phyloP scores from a whole-genome alignment of 2,329 filamentous ascomycete genomes.

The Ceratocystis cacaofunesta region DNA sequence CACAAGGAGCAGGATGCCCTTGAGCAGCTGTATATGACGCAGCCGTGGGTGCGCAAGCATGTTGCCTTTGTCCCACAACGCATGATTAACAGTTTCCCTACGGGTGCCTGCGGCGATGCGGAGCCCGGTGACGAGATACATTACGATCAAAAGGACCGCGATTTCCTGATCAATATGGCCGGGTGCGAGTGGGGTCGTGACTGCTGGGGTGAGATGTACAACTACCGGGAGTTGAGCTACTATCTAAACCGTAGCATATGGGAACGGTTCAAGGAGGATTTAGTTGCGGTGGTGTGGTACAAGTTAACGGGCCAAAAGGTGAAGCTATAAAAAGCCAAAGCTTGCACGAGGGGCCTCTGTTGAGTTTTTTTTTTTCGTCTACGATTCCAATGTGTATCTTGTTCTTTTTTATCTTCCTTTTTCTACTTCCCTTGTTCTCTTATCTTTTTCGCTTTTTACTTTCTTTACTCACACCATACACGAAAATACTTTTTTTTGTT shows the following conservation, averaged over 20 bases:
- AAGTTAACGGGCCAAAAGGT: slow-evolving; percentile 48
- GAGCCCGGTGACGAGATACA: slow-evolving; percentile 64
- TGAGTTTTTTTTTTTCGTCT: slow-evolving; percentile 7
- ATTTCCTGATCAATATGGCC: slow-evolving; percentile 97
- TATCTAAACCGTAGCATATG: slow-evolving; percentile 70
- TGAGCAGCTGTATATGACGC: slow-evolving; percentile 77
- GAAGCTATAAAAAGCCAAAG: slow-evolving; percentile 31
- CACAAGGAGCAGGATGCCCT: slow-evolving; percentile 97
- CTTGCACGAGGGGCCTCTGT: background rate
- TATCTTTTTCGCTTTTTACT: slow-evolving; percentile 4
- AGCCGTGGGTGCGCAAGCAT: slow-evolving; percentile 84
- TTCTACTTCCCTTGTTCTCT: slow-evolving; percentile 3
- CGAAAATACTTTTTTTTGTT: background rate
- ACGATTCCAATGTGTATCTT: slow-evolving; percentile 17
- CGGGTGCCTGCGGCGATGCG: slow-evolving; percentile 65
- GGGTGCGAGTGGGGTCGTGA: slow-evolving; percentile 94
- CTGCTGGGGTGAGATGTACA: slow-evolving; percentile 97
- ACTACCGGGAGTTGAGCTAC: slow-evolving; percentile 82
- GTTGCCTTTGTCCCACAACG: slow-evolving; percentile 82
- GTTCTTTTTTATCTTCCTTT: slow-evolving; percentile 4
- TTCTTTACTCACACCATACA: background rate
- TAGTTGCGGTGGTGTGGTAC: slow-evolving; percentile 45
- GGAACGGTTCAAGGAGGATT: slow-evolving; percentile 59
- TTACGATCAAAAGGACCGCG: slow-evolving; percentile 69
- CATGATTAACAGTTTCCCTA: slow-evolving; percentile 86